phyloP scores from a whole-genome alignment of 1,139 yeast species.

The Debaryomyces nepalensis region DNA sequence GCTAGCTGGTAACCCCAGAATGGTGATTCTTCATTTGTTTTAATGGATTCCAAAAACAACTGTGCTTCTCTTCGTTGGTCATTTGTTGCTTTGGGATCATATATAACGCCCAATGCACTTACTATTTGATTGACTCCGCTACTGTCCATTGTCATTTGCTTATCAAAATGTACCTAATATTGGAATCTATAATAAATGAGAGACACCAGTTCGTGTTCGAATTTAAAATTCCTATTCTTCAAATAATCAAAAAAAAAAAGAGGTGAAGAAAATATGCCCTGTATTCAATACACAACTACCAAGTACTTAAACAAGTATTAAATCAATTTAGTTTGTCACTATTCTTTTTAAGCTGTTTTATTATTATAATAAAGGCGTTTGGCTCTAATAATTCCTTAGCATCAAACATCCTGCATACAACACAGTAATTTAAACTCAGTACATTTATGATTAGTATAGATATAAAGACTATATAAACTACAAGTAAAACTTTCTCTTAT shows the following conservation, averaged over 20 bases:
- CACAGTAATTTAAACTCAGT: background rate
- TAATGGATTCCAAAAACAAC: constrained; percentile 72
- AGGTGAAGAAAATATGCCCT: background rate
- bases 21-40: constrained; percentile 81
- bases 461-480: constrained; percentile 29
- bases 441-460: background rate
- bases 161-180: constrained; percentile 2
- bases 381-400: constrained; percentile 9
- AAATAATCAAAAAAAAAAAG: constrained; percentile 9
- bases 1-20: constrained; percentile 92
- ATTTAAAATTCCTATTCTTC: constrained; percentile 4
- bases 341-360: constrained; percentile 4
- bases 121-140: constrained; percentile 71
- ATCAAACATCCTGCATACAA: constrained; percentile 10
- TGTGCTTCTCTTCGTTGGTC: constrained; percentile 70
- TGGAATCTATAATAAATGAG: constrained; percentile 8
- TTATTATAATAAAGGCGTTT: constrained; percentile 6
- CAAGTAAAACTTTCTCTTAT: constrained; percentile 87
- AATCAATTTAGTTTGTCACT: constrained; percentile 3
- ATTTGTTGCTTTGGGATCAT: constrained; percentile 72
- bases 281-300: constrained; percentile 3
- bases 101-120: constrained; percentile 77
- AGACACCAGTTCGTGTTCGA: constrained; percentile 3
- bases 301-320: background rate
- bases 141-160: constrained; percentile 57